Percentiles rank a stretch among this genome's conserved stretches.
Evolutionary conservation across 345 rosid genomes (phyloP).

Genomic region (Populus alba): DNA sequence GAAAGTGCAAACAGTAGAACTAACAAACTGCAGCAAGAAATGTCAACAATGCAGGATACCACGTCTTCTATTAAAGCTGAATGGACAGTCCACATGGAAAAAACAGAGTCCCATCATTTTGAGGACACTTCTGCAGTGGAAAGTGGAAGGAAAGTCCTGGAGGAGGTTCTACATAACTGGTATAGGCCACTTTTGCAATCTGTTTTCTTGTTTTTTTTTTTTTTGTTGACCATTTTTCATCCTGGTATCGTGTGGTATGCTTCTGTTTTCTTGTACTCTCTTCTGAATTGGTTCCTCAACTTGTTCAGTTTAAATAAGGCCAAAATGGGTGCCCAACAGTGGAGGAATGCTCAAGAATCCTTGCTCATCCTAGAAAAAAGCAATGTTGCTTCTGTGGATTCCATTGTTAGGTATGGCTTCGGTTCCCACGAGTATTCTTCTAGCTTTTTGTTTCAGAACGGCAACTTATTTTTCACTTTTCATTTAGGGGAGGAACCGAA

Average conservation of each 20-base stretch:
- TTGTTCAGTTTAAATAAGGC: slow-evolving; percentile 68
- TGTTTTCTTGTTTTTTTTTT: not conserved
- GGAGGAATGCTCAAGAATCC: slow-evolving; percentile 89
- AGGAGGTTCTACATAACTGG: slow-evolving; percentile 81
- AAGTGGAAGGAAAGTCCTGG: slow-evolving; percentile 71
- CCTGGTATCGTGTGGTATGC: not conserved
- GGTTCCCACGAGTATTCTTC: not conserved
- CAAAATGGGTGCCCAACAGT: slow-evolving; percentile 70
- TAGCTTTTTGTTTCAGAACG: slow-evolving; percentile 4
- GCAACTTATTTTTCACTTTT: not conserved
- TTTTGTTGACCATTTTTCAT: not conserved
- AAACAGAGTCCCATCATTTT: slow-evolving; percentile 64
- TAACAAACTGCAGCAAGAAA: slow-evolving; percentile 71
- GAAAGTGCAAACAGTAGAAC: slow-evolving; percentile 76
- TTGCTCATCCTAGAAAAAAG: slow-evolving; percentile 68
- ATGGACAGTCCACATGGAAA: slow-evolving; percentile 82
- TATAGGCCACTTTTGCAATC: slow-evolving; percentile 19
- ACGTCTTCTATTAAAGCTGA: slow-evolving; percentile 66
- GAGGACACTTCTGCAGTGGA: slow-evolving; percentile 74
- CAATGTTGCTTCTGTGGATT: slow-evolving; percentile 82
- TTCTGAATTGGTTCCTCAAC: slow-evolving; percentile 22
- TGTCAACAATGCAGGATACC: slow-evolving; percentile 87
- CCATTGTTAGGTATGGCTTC: slow-evolving; percentile 71
- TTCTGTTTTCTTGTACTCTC: not conserved
- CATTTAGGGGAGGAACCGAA: slow-evolving; percentile 67